Evolutionary conservation across 1,284 basidiomycete genomes (phyloP).

Genomic region (Tilletia walkeri): DNA sequence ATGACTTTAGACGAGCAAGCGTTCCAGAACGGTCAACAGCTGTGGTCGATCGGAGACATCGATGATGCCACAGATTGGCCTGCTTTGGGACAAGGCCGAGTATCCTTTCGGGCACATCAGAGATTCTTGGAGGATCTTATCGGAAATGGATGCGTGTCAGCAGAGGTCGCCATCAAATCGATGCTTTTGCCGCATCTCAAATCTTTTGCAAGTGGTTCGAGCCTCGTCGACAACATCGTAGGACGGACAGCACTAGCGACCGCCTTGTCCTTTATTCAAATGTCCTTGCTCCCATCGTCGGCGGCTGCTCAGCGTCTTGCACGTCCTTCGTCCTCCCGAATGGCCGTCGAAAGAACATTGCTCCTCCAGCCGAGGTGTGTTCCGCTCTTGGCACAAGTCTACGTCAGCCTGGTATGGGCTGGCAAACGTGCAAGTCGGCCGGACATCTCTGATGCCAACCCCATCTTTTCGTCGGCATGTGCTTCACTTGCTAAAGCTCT

Average conservation of each 20-base stretch:
- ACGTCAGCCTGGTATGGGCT: not conserved
- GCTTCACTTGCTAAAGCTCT: not conserved
- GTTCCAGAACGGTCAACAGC: not conserved
- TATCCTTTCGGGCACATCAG: slow-evolving; percentile 9
- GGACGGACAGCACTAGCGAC: not conserved
- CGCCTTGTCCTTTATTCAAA: not conserved
- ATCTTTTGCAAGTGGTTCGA: not conserved
- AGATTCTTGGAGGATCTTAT: not conserved
- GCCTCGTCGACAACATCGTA: not conserved
- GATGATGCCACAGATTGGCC: not conserved
- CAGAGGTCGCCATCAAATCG: not conserved
- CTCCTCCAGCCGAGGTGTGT: slow-evolving; percentile 1
- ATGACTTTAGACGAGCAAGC: not conserved
- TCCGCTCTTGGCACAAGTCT: not conserved
- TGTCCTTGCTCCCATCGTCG: not conserved
- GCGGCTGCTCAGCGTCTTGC: not conserved
- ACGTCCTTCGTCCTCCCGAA: too few relatives aligned
- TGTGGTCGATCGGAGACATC: slow-evolving; percentile 1
- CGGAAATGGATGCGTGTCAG: not conserved
- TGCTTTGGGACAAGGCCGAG: not conserved
- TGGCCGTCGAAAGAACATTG: not conserved
- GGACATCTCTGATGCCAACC: not conserved
- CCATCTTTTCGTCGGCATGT: not conserved
- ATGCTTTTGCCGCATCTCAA: not conserved
- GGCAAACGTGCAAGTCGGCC: not conserved